Evolutionary conservation across 805 yeast species (phyloP), one percentile per base, ranked within the genome.

Genomic region (Sungouiella thailandica): DNA sequence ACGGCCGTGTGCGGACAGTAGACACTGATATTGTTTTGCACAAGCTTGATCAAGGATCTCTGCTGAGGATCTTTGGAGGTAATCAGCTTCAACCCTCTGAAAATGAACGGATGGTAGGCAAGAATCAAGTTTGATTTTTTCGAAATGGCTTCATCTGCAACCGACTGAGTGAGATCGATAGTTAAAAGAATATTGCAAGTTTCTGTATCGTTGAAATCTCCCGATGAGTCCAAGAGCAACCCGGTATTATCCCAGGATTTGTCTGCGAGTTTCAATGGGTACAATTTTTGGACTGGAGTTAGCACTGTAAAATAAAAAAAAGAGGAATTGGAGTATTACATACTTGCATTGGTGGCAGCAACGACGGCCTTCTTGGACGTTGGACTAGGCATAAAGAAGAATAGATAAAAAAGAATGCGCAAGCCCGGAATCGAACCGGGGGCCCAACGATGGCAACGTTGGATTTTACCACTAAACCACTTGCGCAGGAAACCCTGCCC

Each of bases 1-100:
- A 93, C 83, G 0, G 97, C 88, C 1, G 98, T 90, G 53, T 93
- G 99, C 17, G 99, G 98, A 35, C 82, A 82, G 56, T 93, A 93
- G 2, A 93, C 98, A 31, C 88, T 76, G 36, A 93, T 74, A n/a
- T 85, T 83, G 39, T 78, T 71, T 44, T 78, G 80, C 33, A 87
- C 80, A 48, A 93, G 68, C 35, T 73, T 72, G 25, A 90, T 56
- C 34, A 90, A 65, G 5, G 95, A 83, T 15, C 60, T 60, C 52
- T 93, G 97, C 55, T 93, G 97, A 0, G 96, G 81, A 47, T 87
- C 83, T 2, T 47, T 32, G 2, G 58, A 50, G 3, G 79, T 72
- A 37, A 93, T 72, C 9, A 77, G 62, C 56, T 89, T 93, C 58
- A 93, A 74, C 1, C 95, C 95, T 16, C 83, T 68, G 70, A 93